Percentiles rank a stretch among this genome's conserved stretches.
phyloP scores from a whole-genome alignment of 2,329 filamentous ascomycete genomes.

The Proliferodiscus dingleyae region DNA sequence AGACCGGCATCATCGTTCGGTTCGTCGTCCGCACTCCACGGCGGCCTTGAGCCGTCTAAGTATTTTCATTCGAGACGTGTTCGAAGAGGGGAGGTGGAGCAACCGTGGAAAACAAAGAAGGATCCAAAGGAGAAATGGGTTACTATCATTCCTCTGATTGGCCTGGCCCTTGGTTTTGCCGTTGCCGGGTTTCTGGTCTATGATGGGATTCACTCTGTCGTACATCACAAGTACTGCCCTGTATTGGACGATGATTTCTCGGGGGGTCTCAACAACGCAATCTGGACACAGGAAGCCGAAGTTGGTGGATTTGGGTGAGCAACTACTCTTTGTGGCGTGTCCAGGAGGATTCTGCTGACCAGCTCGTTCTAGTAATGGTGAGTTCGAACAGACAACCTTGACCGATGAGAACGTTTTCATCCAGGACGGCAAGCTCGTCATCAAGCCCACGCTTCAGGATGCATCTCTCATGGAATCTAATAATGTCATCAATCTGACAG shows the following conservation, averaged over 20 bases:
- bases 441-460: conserved; percentile 76
- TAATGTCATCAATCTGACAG: conserved; percentile 62
- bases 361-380: conserved; percentile 56
- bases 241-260: conserved; percentile 47
- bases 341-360: conserved; percentile 9
- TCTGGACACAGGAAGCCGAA: conserved; percentile 48
- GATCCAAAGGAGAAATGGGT: conserved; percentile 83
- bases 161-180: conserved; percentile 62
- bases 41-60: conserved; percentile 14
- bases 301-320: conserved; percentile 36
- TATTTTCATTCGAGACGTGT: conserved; percentile 44
- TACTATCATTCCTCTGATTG: conserved; percentile 71
- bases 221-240: conserved; percentile 61
- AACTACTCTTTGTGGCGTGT: conserved; percentile 53
- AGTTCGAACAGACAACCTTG: conserved; percentile 73
- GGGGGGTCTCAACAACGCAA: conserved; percentile 43
- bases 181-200: conserved; percentile 69
- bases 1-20: conserved; percentile 39
- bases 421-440: conserved; percentile 62
- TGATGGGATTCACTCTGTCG: conserved; percentile 67
- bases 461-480: conserved; percentile 59
- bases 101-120: conserved; percentile 70
- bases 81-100: conserved; percentile 66
- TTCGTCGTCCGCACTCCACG: conserved; percentile 36
- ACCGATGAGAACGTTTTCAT: conserved; percentile 71